These are phyloP conservation scores for Lactuca sativa DNA, from an alignment of 129 eudicot species.

Conservation along the genomic window DNA sequence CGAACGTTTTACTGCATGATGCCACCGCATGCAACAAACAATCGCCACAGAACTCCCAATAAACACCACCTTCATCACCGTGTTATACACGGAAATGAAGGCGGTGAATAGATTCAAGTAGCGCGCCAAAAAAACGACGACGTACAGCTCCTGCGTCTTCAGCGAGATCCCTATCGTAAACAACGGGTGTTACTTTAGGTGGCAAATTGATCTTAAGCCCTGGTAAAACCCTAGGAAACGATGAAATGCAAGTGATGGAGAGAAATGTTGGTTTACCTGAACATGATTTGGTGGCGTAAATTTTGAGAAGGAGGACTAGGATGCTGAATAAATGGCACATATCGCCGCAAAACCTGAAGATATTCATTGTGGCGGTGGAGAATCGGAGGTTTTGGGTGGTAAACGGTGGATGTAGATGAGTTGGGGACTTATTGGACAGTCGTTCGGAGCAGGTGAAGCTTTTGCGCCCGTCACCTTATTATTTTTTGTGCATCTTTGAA, in stretches of 20 bases:
- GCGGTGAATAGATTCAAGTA: slow-evolving; percentile 73
- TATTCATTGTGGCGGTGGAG: slow-evolving; percentile 52
- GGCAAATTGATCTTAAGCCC: background rate
- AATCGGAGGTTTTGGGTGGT: slow-evolving; percentile 1
- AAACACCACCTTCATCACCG: slow-evolving; percentile 73
- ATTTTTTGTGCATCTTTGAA: background rate
- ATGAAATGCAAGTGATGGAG: background rate
- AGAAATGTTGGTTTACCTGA: slow-evolving; percentile 44
- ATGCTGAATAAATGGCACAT: slow-evolving; percentile 78
- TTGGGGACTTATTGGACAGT: slow-evolving; percentile 2
- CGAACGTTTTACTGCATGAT: slow-evolving; percentile 57
- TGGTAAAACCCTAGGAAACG: slow-evolving; percentile 24
- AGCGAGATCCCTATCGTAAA: slow-evolving; percentile 57
- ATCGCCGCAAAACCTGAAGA: slow-evolving; percentile 82
- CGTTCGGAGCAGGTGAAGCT: slow-evolving; percentile 1
- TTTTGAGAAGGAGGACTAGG: slow-evolving; percentile 81
- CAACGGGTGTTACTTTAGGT: background rate
- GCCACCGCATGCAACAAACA: slow-evolving; percentile 78
- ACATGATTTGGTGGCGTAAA: slow-evolving; percentile 87
- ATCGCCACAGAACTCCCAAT: slow-evolving; percentile 61
- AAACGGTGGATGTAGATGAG: background rate
- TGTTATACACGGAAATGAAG: slow-evolving; percentile 65
- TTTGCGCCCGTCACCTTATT: background rate
- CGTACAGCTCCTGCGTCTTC: slow-evolving; percentile 89
- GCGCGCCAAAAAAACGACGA: slow-evolving; percentile 62